These are phyloP conservation scores for Erysimum cheiri DNA, from an alignment of 441 rosid species.

Conservation along the genomic window DNA sequence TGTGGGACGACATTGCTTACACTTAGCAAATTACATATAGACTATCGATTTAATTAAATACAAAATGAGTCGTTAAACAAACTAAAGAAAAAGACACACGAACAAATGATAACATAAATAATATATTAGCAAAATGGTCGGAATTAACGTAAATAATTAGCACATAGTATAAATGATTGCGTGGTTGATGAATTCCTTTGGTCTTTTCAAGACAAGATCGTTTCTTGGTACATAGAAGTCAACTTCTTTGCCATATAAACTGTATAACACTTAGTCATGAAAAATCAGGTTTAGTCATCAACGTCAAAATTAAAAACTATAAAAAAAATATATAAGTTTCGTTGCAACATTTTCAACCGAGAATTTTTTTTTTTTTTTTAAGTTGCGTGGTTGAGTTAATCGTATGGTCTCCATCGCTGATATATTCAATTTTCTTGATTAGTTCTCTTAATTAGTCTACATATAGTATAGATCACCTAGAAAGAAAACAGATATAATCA, in stretches of 20 bases:
- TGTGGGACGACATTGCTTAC: conserved; percentile 10
- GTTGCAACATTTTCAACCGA: neutral
- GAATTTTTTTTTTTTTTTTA: too few species aligned
- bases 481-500: conserved; percentile 9
- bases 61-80: neutral
- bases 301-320: neutral
- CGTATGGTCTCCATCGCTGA: conserved; percentile 10
- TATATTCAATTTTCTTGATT: neutral
- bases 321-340: neutral
- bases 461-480: neutral
- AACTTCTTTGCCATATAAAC: conserved; percentile 3
- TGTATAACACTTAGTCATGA: neutral
- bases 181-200: conserved; percentile 35
- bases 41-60: neutral
- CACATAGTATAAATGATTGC: conserved; percentile 28
- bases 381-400: neutral
- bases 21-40: neutral
- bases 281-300: neutral
- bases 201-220: conserved; percentile 4
- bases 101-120: conserved; percentile 23
- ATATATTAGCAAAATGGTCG: conserved; percentile 7
- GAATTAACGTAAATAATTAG: conserved; percentile 2
- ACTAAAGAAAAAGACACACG: conserved; percentile 31
- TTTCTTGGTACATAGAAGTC: conserved; percentile 33
- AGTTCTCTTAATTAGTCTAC: conserved; percentile 12